A percentile compares a stretch with the other conserved stretches of the same genome.
Evolutionary conservation across 108 stramenopile species (phyloP).

Genomic region (Mayamaea pseudoterrestris): DNA sequence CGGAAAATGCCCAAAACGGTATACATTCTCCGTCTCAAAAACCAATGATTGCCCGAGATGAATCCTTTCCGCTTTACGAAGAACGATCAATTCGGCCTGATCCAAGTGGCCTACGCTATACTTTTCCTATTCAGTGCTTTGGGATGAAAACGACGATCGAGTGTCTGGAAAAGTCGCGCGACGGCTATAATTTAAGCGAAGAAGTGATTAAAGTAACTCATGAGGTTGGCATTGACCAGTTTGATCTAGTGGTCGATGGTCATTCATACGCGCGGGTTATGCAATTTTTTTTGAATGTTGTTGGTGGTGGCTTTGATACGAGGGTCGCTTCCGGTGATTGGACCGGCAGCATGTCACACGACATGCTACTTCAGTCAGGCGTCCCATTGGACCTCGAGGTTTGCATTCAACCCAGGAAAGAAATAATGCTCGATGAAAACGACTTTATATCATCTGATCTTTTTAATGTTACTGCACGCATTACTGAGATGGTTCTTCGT

Average conservation of each 20-base stretch:
- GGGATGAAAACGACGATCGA: slow-evolving; percentile 56
- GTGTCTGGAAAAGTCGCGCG: slow-evolving; percentile 1
- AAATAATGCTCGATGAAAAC: slow-evolving; percentile 34
- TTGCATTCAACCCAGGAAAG: slow-evolving; percentile 36
- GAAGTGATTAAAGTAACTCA: slow-evolving; percentile 20
- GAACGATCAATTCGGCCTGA: slow-evolving; percentile 42
- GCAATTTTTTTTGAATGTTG: slow-evolving; percentile 19
- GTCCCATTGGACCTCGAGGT: slow-evolving; percentile 23
- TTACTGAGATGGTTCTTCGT: slow-evolving; percentile 25
- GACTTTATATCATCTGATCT: slow-evolving; percentile 50
- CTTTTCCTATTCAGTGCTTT: slow-evolving; percentile 45
- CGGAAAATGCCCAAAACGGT: slow-evolving; percentile 21
- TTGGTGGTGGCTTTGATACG: slow-evolving; percentile 32
- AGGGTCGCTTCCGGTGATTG: slow-evolving; percentile 65
- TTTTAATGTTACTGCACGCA: slow-evolving; percentile 42
- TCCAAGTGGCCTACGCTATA: slow-evolving; percentile 27
- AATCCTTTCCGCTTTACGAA: slow-evolving; percentile 60
- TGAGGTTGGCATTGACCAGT: slow-evolving; percentile 46
- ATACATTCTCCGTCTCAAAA: not conserved
- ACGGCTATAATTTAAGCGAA: not conserved
- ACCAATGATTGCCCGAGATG: slow-evolving; percentile 25
- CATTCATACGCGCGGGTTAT: slow-evolving; percentile 21
- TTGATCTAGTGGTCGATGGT: slow-evolving; percentile 44
- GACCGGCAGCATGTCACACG: slow-evolving; percentile 23
- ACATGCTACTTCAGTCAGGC: slow-evolving; percentile 32